phyloP scores from a whole-genome alignment of 768 basidiomycete genomes.

The Podaxis rugospora region DNA sequence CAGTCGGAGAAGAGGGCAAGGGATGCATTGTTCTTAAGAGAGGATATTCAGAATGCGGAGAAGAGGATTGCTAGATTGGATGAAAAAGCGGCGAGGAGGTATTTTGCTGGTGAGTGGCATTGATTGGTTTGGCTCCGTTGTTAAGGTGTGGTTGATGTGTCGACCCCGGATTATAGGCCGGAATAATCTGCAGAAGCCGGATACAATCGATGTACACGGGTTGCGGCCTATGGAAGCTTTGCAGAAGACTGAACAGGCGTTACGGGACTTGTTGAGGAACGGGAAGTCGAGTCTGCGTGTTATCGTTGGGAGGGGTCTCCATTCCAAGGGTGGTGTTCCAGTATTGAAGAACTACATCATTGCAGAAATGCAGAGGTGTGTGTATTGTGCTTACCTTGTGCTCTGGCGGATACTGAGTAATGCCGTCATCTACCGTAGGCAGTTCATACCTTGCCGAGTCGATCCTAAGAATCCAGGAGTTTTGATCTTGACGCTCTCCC shows the following conservation, averaged over 20 bases:
- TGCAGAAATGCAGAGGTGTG: conserved; percentile 65
- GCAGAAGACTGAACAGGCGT: conserved; percentile 35
- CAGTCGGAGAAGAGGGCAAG: conserved; percentile 26
- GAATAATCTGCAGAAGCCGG: conserved; percentile 28
- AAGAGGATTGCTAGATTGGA: conserved; percentile 34
- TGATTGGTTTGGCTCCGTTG: background rate
- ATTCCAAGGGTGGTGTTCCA: conserved; percentile 64
- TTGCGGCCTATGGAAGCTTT: conserved; percentile 44
- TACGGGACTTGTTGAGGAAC: conserved; percentile 32
- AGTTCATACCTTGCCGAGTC: conserved; percentile 61
- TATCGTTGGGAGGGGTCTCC: conserved; percentile 76
- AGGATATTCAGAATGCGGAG: conserved; percentile 32
- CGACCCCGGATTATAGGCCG: background rate
- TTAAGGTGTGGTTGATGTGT: background rate
- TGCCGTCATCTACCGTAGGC: conserved; percentile 32
- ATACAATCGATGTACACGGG: conserved; percentile 47
- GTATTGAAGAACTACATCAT: conserved; percentile 83
- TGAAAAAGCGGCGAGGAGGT: conserved; percentile 40
- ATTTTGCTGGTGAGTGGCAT: conserved; percentile 35
- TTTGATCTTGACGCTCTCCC: conserved; percentile 43
- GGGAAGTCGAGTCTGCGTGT: conserved; percentile 32
- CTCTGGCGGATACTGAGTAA: background rate
- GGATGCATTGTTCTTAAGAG: conserved; percentile 35
- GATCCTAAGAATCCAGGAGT: conserved; percentile 77
- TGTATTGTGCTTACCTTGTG: conserved; percentile 6